phyloP scores from a whole-genome alignment of 192 early-diverging fungal genomes.

The Backusella morwellensis region DNA sequence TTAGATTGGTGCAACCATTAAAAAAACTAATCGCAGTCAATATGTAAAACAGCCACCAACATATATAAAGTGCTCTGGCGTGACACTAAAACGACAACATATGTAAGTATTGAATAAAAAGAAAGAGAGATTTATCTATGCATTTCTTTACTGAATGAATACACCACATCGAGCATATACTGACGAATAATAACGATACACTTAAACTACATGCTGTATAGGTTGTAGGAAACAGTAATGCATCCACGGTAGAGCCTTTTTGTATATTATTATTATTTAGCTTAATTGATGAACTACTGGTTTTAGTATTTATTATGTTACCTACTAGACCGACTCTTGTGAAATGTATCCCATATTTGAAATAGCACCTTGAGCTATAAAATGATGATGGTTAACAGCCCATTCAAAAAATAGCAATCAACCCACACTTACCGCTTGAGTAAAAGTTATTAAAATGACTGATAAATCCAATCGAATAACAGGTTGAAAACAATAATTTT shows the following conservation, averaged over 20 bases:
- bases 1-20: constrained; percentile 2
- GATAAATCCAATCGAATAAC: not conserved
- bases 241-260: not conserved
- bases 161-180: not conserved
- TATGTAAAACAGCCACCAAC: constrained; percentile 9
- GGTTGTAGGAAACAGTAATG: constrained; percentile 1
- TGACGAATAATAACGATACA: not conserved
- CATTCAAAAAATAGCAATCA: not conserved
- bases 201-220: constrained; percentile 10
- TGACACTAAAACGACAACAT: not conserved
- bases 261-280: not conserved
- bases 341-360: constrained; percentile 9
- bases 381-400: not conserved
- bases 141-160: not conserved
- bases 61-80: not conserved
- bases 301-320: constrained; percentile 3
- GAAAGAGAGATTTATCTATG: not conserved
- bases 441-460: constrained; percentile 7
- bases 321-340: not conserved
- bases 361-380: not conserved
- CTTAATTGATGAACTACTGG: not conserved
- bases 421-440: not conserved
- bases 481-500: not conserved
- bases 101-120: not conserved
- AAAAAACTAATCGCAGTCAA: constrained; percentile 5